Evolutionary conservation across 2,329 filamentous ascomycete genomes (phyloP).

Genomic region (Fusarium neocosmosporiellum): DNA sequence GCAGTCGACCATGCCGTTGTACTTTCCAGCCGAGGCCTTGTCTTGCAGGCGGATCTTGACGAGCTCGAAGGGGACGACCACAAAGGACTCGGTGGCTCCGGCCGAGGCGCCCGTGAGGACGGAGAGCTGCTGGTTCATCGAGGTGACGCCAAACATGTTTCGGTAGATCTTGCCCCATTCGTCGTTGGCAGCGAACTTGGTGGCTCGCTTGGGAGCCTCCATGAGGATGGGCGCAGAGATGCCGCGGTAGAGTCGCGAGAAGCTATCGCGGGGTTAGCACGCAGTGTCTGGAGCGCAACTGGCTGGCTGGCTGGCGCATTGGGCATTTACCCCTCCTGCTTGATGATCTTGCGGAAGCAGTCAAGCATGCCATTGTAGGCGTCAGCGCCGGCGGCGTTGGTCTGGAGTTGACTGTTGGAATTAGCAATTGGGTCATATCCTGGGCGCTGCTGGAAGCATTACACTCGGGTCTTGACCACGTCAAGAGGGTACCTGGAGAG

Average conservation of each 20-base stretch:
- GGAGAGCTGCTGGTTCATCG: constrained; percentile 93
- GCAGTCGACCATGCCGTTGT: constrained; percentile 84
- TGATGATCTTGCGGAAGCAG: constrained; percentile 97
- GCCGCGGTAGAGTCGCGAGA: constrained; percentile 92
- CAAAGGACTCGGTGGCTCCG: constrained; percentile 94
- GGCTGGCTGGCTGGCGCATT: constrained; percentile 15
- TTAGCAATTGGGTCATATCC: constrained; percentile 31
- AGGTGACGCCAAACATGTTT: constrained; percentile 81
- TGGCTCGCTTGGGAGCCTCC: constrained; percentile 93
- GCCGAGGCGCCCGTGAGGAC: constrained; percentile 94
- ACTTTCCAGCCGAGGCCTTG: constrained; percentile 90
- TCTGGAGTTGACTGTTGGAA: constrained; percentile 81
- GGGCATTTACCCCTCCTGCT: constrained; percentile 83
- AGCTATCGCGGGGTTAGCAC: constrained; percentile 60
- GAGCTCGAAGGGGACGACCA: constrained; percentile 97
- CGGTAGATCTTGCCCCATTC: constrained; percentile 97
- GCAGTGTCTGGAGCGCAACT: constrained; percentile 4
- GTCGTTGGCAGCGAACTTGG: constrained; percentile 99
- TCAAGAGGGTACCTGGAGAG: constrained; percentile 93
- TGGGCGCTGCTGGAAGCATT: constrained; percentile 55
- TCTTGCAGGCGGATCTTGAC: constrained; percentile 99
- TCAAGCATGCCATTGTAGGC: constrained; percentile 97
- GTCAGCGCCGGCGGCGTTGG: constrained; percentile 79
- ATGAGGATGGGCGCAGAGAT: constrained; percentile 97
- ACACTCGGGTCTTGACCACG: constrained; percentile 98